Conservation (phyloP, 352 stramenopile genomes). For the Elongisporangium prolatum region DNA sequence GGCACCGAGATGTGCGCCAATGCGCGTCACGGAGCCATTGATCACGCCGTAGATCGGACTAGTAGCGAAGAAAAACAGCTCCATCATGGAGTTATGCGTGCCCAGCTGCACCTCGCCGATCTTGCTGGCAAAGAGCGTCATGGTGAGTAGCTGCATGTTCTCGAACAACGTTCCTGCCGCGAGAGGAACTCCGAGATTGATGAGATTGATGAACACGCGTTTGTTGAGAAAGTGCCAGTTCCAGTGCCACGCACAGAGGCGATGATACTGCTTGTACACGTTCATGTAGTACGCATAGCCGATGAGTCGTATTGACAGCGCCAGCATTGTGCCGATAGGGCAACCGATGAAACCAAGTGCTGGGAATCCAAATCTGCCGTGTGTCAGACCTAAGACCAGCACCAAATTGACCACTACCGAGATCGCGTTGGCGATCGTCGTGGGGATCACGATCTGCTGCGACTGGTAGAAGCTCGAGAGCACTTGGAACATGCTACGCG, state of each 20-base stretch:
- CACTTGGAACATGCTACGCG: conserved; percentile 76
- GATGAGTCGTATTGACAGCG: conserved; percentile 43
- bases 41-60: conserved; percentile 71
- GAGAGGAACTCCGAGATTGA: conserved; percentile 49
- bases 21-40: conserved; percentile 53
- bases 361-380: conserved; percentile 52
- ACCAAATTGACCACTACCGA: conserved; percentile 59
- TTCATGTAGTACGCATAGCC: conserved; percentile 73
- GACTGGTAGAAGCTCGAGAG: conserved; percentile 77
- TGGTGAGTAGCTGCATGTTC: conserved; percentile 73
- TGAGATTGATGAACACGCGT: conserved; percentile 34
- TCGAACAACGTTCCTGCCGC: conserved; percentile 66
- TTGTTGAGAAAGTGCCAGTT: conserved; percentile 42
- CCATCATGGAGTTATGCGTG: conserved; percentile 83
- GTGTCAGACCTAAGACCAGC: conserved; percentile 58
- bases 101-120: conserved; percentile 72
- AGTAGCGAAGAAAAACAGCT: conserved; percentile 81
- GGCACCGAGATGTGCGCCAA: conserved; percentile 58
- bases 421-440: conserved; percentile 49
- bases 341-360: conserved; percentile 72
- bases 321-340: conserved; percentile 59
- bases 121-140: conserved; percentile 65
- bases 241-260: conserved; percentile 50
- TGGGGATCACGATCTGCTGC: conserved; percentile 76
- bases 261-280: conserved; percentile 40